phyloP scores from a whole-genome alignment of 2,329 filamentous ascomycete genomes.

The Calonectria crousiana region DNA sequence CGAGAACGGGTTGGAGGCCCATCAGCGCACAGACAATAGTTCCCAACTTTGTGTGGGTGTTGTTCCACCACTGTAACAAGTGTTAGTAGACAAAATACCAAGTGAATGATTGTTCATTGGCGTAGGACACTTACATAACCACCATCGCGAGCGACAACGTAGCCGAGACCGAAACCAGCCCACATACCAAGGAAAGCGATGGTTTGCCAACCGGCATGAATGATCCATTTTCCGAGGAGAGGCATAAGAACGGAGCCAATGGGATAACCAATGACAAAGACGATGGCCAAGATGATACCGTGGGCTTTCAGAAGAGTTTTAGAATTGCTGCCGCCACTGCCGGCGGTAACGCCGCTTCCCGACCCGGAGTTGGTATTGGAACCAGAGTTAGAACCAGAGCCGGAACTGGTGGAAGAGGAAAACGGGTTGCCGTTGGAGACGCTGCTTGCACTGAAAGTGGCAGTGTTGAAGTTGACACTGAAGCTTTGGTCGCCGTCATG shows the following conservation, averaged over 20 bases:
- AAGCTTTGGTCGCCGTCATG: conserved; percentile 62
- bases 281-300: conserved; percentile 71
- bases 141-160: conserved; percentile 58
- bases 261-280: conserved; percentile 70
- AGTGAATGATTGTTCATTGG: conserved; percentile 14
- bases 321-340: conserved; percentile 32
- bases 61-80: conserved; percentile 60
- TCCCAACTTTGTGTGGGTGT: conserved; percentile 68
- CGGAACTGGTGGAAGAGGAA: conserved; percentile 31
- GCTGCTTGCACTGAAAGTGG: conserved; percentile 59
- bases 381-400: conserved; percentile 7
- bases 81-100: conserved; percentile 32
- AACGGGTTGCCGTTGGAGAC: conserved; percentile 62
- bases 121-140: conserved; percentile 55
- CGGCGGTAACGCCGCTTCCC: conserved; percentile 27
- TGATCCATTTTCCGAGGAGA: conserved; percentile 65
- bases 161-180: conserved; percentile 69
- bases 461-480: conserved; percentile 61
- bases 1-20: conserved; percentile 69
- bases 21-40: conserved; percentile 66
- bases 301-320: conserved; percentile 57
- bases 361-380: conserved; percentile 14
- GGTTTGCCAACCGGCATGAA: conserved; percentile 70
- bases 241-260: conserved; percentile 72
- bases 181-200: conserved; percentile 69